Evolutionary conservation across 768 basidiomycete species (phyloP).

Genomic region (Gautieria morchelliformis): DNA sequence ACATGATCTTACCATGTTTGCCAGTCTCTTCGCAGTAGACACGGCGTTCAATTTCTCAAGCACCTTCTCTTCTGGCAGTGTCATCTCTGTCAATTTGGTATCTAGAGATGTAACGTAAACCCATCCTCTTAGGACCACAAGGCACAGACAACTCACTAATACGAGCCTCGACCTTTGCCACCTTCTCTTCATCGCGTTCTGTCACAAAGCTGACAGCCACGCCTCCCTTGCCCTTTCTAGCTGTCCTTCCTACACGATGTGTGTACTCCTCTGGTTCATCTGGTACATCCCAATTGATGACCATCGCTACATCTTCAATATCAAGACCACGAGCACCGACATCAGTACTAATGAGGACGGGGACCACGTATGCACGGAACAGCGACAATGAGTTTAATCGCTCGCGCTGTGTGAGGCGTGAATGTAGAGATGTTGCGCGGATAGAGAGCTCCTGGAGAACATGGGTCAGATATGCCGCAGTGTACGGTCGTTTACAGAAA

Average conservation of each 20-base stretch:
- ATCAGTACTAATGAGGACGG: constrained; percentile 89
- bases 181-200: constrained; percentile 80
- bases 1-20: constrained; percentile 74
- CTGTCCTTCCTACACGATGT: constrained; percentile 91
- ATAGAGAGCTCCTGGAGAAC: constrained; percentile 73
- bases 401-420: constrained; percentile 86
- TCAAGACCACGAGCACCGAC: constrained; percentile 93
- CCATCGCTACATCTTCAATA: constrained; percentile 92
- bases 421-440: constrained; percentile 84
- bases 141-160: constrained; percentile 50
- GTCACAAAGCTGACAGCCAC: constrained; percentile 92
- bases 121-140: neutral
- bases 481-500: constrained; percentile 77
- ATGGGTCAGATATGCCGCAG: constrained; percentile 80
- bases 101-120: constrained; percentile 30
- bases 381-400: constrained; percentile 74
- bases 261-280: constrained; percentile 87
- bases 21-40: constrained; percentile 86
- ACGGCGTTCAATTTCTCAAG: constrained; percentile 80
- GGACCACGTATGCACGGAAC: constrained; percentile 80
- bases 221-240: constrained; percentile 82
- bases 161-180: constrained; percentile 74
- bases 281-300: constrained; percentile 96
- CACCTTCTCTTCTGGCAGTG: constrained; percentile 69
- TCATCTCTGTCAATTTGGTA: constrained; percentile 67